Evolutionary conservation across 2,329 filamentous ascomycete genomes (phyloP).

Genomic region (Pochonia chlamydosporia): DNA sequence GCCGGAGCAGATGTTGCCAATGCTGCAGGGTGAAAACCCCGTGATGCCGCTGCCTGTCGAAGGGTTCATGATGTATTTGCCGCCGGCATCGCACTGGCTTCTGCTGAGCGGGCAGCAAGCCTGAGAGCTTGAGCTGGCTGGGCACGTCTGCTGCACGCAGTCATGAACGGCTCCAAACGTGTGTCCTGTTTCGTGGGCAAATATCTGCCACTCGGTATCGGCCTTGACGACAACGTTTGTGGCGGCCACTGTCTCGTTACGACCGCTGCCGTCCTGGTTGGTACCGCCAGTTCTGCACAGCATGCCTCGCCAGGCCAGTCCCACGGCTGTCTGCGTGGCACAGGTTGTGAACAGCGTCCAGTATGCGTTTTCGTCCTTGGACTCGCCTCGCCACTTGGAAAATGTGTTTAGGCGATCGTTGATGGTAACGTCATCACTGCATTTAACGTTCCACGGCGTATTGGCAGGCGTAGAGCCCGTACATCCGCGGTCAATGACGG

Average conservation of each 20-base stretch:
- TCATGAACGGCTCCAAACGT: constrained; percentile 96
- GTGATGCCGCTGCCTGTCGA: constrained; percentile 69
- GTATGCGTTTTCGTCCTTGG: constrained; percentile 77
- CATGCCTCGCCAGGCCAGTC: constrained; percentile 88
- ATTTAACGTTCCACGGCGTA: constrained; percentile 80
- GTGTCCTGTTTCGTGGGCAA: constrained; percentile 90
- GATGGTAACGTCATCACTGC: constrained; percentile 58
- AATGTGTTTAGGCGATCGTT: constrained; percentile 79
- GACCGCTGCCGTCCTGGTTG: constrained; percentile 40
- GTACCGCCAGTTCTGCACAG: constrained; percentile 61
- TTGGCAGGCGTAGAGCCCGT: constrained; percentile 60
- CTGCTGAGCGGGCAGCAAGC: constrained; percentile 75
- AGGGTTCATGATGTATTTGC: constrained; percentile 93
- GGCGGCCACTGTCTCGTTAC: constrained; percentile 69
- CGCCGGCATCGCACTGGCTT: constrained; percentile 65
- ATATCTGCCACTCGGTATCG: constrained; percentile 85
- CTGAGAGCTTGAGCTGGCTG: constrained; percentile 46
- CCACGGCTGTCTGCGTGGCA: constrained; percentile 76
- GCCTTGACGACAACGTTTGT: constrained; percentile 88
- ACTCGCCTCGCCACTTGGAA: constrained; percentile 77
- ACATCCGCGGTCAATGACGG: constrained; percentile 70
- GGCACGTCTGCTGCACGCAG: constrained; percentile 67
- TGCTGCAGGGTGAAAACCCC: constrained; percentile 77
- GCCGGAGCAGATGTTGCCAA: constrained; percentile 92
- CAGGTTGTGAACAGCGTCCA: constrained; percentile 87